These are phyloP conservation scores for Logfia minima DNA, from an alignment of 129 eudicot genomes.

Conservation along the genomic window DNA sequence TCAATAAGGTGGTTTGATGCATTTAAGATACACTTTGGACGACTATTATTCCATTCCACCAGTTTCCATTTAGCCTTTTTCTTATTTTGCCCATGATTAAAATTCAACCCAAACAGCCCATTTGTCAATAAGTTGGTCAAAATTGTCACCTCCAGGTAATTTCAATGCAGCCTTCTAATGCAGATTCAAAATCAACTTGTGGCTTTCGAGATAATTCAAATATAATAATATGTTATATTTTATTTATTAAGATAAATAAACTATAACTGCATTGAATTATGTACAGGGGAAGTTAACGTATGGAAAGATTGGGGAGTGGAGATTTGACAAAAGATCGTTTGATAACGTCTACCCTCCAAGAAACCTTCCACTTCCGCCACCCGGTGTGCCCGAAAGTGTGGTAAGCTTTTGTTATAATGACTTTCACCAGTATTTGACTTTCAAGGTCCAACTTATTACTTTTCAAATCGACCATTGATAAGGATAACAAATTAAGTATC, in stretches of 20 bases:
- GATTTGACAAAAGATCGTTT: constrained; percentile 97
- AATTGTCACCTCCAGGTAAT: neutral
- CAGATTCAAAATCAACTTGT: neutral
- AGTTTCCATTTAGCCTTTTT: no score
- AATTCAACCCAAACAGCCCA: neutral
- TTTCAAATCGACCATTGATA: neutral
- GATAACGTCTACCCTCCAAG: constrained; percentile 69
- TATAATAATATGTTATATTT: no score
- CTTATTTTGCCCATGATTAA: no score
- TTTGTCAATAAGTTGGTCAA: neutral
- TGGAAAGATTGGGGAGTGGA: constrained; percentile 99
- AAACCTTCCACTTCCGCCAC: constrained; percentile 94
- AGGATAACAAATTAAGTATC: neutral
- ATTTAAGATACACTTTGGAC: neutral
- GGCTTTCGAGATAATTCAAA: no score
- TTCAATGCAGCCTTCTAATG: neutral
- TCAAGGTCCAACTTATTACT: constrained; percentile 6
- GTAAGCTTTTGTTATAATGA: constrained; percentile 45
- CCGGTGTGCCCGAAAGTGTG: constrained; percentile 99
- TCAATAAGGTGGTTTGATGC: neutral
- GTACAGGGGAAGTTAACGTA: constrained; percentile 85
- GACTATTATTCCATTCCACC: no score
- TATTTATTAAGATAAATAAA: no score
- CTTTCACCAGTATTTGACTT: neutral
- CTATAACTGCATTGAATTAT: constrained; percentile 6